Evolutionary conservation across 1,139 yeast species (phyloP).

Genomic region (Petasospora rhodanensis): DNA sequence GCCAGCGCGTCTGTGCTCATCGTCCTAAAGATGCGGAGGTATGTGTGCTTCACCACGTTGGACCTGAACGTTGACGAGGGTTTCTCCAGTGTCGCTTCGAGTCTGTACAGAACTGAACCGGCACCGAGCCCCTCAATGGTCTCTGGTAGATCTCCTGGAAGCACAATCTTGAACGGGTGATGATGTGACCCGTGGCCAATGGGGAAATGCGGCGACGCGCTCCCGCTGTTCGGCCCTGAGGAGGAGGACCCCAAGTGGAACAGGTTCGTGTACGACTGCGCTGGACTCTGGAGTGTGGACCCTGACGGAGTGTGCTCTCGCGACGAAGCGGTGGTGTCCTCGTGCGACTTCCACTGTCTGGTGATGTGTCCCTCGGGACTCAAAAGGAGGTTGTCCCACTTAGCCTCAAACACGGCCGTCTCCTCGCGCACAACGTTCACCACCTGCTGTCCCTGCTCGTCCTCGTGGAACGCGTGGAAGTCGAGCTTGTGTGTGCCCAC

Average conservation of each 20-base stretch:
- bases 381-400: constrained; percentile 56
- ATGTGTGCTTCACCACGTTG: constrained; percentile 30
- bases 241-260: constrained; percentile 12
- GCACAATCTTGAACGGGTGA: constrained; percentile 49
- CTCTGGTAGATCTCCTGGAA: constrained; percentile 61
- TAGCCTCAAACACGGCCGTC: constrained; percentile 43
- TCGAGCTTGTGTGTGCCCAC: constrained; percentile 52
- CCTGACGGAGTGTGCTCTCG: background rate
- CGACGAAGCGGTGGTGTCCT: background rate
- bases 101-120: constrained; percentile 50
- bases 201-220: background rate
- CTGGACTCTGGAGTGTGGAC: constrained; percentile 2
- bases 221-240: constrained; percentile 7
- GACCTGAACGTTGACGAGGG: constrained; percentile 29
- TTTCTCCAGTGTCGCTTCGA: constrained; percentile 50
- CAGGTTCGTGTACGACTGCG: constrained; percentile 7
- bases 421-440: constrained; percentile 38
- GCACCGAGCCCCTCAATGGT: constrained; percentile 61
- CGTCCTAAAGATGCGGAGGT: constrained; percentile 48
- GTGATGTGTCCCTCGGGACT: constrained; percentile 44
- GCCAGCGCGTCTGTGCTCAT: constrained; percentile 26
- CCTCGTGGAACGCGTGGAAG: constrained; percentile 29
- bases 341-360: constrained; percentile 26
- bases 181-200: constrained; percentile 53
- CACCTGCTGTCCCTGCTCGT: background rate